Evolutionary conservation across 352 stramenopile genomes (phyloP), one percentile per base, ranked within the genome.

Genomic region (Phytophthora rubi): DNA sequence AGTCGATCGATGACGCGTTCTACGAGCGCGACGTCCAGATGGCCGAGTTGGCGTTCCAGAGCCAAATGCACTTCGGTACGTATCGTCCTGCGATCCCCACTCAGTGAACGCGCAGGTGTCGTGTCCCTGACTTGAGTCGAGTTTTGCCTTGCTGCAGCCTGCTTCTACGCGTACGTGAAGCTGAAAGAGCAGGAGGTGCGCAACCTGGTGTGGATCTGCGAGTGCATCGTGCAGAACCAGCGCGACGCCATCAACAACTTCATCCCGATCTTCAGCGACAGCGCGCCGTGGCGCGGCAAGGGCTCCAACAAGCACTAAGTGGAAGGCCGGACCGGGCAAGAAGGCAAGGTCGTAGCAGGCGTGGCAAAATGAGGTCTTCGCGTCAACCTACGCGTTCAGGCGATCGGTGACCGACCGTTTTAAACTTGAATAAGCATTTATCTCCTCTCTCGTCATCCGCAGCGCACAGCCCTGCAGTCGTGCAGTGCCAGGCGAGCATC

Each of bases 111-210:
- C 6, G 35, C 9, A 42, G 35, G 35, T 12, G 35, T 16, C 15
- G 10, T 16, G 35, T 42, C 35, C 10, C 35, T 42, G 7, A 42
- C 35, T 42, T 4, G 35, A 42, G 10, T 42, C 39, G 39, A 21
- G 39, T 26, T 64, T 62, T 62, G 48, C 45, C 23, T 45, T 55
- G 42, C 13, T 37, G 7, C 57, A 90, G 83, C 80, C 8, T 94
- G 90, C 68, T 99, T 99, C 82, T 99, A 99, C 86, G 96, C 97
- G 52, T 99, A 99, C 82, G 94, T 99, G 45, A 99, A 99, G 88
- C 88, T 99, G 62, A 99, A 99, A 93, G 97, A 99, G 81, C 97
- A 99, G 85, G 98, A 99, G 76, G 98, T 99, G 71, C 93, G 98
- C 70, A 99, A 99, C 84, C 90, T 99, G 61, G 97, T 99, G 58